phyloP scores from a whole-genome alignment of 345 rosid species.

The Syzygium grande region DNA sequence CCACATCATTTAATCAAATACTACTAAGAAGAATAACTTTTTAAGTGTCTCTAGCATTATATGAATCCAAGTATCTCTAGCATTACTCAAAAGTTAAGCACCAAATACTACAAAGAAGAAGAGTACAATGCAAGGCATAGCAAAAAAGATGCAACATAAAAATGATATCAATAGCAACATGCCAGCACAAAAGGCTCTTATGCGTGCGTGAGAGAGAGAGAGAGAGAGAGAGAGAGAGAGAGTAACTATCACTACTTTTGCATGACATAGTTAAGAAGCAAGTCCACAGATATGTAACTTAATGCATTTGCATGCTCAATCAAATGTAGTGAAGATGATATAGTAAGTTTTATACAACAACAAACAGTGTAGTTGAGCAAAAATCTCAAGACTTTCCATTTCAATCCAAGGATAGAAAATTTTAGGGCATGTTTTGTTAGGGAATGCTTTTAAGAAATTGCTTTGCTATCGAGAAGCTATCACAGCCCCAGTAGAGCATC shows the following conservation, averaged over 20 bases:
- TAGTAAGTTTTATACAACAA: not conserved
- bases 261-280: not conserved
- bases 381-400: not conserved
- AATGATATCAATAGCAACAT: not conserved
- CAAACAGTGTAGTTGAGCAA: not conserved
- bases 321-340: not conserved
- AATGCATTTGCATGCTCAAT: not conserved
- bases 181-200: not conserved
- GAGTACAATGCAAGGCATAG: not conserved
- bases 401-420: not conserved
- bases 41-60: not conserved
- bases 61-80: not conserved
- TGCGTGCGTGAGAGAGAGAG: not conserved
- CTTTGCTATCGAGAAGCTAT: not conserved
- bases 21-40: no score
- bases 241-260: not conserved
- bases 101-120: not conserved
- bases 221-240: not conserved
- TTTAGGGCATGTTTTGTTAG: not conserved
- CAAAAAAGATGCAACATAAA: not conserved
- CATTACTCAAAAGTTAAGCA: not conserved
- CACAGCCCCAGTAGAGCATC: not conserved
- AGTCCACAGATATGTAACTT: not conserved
- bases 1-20: not conserved
- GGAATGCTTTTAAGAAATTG: not conserved